Conservation (phyloP, 1,284 basidiomycete species). For the Ceraceosorus guamensis region DNA sequence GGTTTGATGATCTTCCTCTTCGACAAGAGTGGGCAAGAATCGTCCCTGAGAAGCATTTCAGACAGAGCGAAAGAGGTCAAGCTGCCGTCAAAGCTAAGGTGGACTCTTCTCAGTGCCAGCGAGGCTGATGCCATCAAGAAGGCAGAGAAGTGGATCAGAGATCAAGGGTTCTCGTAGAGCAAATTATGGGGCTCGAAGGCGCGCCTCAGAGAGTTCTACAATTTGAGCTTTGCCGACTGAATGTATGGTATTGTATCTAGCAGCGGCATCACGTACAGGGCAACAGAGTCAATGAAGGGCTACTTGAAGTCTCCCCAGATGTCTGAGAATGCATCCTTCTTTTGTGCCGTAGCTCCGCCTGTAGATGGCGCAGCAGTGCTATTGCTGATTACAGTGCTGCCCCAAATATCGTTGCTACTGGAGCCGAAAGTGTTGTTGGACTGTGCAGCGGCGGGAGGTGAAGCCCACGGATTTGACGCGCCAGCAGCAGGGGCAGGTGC, state of each 20-base stretch:
- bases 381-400: not conserved
- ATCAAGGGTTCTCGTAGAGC: not conserved
- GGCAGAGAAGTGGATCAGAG: not conserved
- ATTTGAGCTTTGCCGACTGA: too few relatives aligned
- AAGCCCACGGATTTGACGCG: constrained; percentile 7
- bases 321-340: constrained; percentile 45
- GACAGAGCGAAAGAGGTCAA: too few relatives aligned
- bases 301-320: constrained; percentile 47
- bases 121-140: too few relatives aligned
- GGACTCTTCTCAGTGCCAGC: too few relatives aligned
- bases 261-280: too few relatives aligned
- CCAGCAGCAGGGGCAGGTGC: not conserved
- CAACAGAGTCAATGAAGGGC: too few relatives aligned
- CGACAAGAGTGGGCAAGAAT: too few relatives aligned
- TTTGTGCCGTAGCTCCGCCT: constrained; percentile 6
- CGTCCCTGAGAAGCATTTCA: too few relatives aligned
- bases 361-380: not conserved
- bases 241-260: too few relatives aligned
- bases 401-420: constrained; percentile 5
- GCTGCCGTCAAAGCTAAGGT: too few relatives aligned
- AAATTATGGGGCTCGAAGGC: too few relatives aligned
- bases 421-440: not conserved
- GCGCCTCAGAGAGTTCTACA: too few relatives aligned
- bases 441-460: not conserved
- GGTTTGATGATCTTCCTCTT: not conserved